Evolutionary conservation across 1,139 yeast genomes (phyloP).

Genomic region (Saccharomycopsis hybrid): DNA sequence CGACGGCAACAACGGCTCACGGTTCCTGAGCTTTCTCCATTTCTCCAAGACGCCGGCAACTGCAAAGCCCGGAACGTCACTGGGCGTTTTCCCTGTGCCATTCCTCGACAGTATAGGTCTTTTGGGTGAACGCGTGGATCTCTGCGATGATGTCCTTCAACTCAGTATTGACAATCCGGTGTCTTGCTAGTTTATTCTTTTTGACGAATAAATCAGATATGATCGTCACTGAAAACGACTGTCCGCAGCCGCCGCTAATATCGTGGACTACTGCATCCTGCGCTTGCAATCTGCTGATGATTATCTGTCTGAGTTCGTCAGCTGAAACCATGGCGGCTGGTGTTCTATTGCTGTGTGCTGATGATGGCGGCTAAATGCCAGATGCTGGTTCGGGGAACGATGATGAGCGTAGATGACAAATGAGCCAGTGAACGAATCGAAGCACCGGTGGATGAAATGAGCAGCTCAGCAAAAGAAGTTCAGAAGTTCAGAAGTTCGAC

Average conservation of each 20-base stretch:
- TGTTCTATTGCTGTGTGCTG: too few species aligned
- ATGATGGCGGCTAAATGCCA: too few species aligned
- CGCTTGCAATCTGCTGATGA: slow-evolving; percentile 45
- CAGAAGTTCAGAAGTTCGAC: too few species aligned
- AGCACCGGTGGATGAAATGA: too few species aligned
- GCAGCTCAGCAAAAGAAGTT: too few species aligned
- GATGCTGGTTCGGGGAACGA: too few species aligned
- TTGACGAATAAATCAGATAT: slow-evolving; percentile 74
- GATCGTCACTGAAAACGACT: slow-evolving; percentile 77
- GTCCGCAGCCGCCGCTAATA: slow-evolving; percentile 78
- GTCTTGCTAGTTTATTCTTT: slow-evolving; percentile 80
- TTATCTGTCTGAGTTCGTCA: slow-evolving; percentile 35
- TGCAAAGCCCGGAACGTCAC: too few species aligned
- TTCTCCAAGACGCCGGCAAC: too few species aligned
- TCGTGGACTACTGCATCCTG: slow-evolving; percentile 52
- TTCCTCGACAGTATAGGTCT: slow-evolving; percentile 68
- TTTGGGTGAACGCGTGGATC: slow-evolving; percentile 94
- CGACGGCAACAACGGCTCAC: too few species aligned
- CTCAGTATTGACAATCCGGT: slow-evolving; percentile 73
- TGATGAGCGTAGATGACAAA: too few species aligned
- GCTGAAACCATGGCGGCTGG: slow-evolving; percentile 19
- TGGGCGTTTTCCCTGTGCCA: slow-evolving; percentile 40
- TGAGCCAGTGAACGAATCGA: too few species aligned
- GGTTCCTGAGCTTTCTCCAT: too few species aligned
- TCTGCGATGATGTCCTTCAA: slow-evolving; percentile 75